Evolutionary conservation across 169 alveolate genomes (phyloP), one percentile per base, ranked within the genome.

Genomic region (Ichthyophthirius multifiliis): DNA sequence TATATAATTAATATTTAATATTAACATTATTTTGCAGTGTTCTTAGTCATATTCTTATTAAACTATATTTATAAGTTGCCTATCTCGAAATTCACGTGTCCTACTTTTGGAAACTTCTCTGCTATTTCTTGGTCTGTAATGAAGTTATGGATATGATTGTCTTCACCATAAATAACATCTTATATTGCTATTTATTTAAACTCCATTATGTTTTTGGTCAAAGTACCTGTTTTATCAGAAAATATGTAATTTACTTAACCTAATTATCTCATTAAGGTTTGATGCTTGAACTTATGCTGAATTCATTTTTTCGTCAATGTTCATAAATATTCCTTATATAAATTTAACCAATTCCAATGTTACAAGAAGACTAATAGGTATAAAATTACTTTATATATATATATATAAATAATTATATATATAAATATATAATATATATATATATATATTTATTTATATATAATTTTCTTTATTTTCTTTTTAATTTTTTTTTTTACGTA

Each of bases 141-240:
- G 87, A 16, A 84, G 82, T 12, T 16, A 6, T 5, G 20, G 15
- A 2, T 43, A 23, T 18, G 34, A 76, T 32, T 83, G n/a, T 76
- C 74, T 30, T 83, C 74, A 1, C 95, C 93, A 75, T 85, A 84
- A 73, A 80, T 74, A 30, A 47, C 43, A n/a, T 89, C 94, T 67
- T 80, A 92, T 80, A 92, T 79, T n/a, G 94, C 79, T 16, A 93
- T 76, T 55, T 88, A 81, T 86, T 94, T 96, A 82, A 97, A 96
- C 84, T 96, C 97, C 99, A 98, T 98, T 34, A 96, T 92, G 83
- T 98, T 98, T 83, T 97, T 96, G 7, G 99, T 98, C 73, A 98
- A 90, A 1, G 99, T 98, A 0, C 99, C 99, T 20, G 99, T 98
- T 85, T 98, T 98, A 88, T 98, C 99, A 4, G 98, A 92, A 80